phyloP scores from a whole-genome alignment of 176 grass and related monocot species.

The Oryza coarctata region DNA sequence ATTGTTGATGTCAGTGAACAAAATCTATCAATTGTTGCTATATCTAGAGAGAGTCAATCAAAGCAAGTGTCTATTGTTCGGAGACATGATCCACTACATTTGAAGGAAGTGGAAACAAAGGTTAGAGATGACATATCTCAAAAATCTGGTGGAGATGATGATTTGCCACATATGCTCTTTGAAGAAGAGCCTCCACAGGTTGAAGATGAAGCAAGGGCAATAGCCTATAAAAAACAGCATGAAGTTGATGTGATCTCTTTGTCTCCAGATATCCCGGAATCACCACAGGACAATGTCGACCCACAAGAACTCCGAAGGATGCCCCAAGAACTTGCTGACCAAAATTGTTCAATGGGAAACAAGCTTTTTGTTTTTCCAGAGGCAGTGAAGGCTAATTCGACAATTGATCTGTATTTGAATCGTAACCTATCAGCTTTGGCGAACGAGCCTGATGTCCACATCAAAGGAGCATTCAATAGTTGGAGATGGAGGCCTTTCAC shows the following conservation, averaged over 20 bases:
- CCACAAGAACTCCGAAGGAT: constrained; percentile 32
- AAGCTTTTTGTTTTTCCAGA: constrained; percentile 63
- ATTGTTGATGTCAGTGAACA: constrained; percentile 22
- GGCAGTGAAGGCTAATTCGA: constrained; percentile 49
- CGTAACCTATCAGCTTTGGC: constrained; percentile 60
- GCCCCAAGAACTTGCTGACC: constrained; percentile 57
- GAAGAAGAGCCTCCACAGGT: constrained; percentile 33
- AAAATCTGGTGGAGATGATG: background rate
- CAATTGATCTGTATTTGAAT: constrained; percentile 67
- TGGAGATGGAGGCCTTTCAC: constrained; percentile 85
- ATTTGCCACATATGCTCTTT: no score
- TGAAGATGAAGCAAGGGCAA: constrained; percentile 29
- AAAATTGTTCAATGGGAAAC: constrained; percentile 50
- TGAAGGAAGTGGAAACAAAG: constrained; percentile 19
- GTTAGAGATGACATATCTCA: background rate
- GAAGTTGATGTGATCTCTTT: constrained; percentile 9
- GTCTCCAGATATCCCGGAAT: constrained; percentile 1
- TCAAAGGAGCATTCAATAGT: constrained; percentile 86
- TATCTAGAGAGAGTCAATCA: constrained; percentile 26
- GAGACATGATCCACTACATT: constrained; percentile 6
- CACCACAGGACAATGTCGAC: constrained; percentile 37
- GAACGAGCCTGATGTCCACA: constrained; percentile 62
- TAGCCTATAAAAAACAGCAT: constrained; percentile 15
- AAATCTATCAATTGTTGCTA: constrained; percentile 23
- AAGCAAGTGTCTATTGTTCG: constrained; percentile 25